A percentile compares a stretch with the other conserved stretches of the same genome.
These are phyloP conservation scores for Murraya koenigii DNA, from an alignment of 345 rosid species.

Conservation along the genomic window DNA sequence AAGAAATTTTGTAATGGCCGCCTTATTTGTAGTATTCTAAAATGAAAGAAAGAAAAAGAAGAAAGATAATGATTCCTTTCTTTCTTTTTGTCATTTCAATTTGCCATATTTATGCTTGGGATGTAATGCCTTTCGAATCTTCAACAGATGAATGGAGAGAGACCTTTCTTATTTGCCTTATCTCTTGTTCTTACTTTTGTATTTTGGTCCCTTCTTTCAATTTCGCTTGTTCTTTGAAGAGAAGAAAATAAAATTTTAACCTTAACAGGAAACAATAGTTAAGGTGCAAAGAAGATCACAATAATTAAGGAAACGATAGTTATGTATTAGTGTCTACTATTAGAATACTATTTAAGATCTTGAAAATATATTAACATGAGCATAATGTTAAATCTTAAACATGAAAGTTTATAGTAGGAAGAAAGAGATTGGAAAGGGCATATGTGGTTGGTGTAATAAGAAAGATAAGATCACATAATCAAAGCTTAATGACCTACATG, in stretches of 20 bases:
- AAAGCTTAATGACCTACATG: background rate
- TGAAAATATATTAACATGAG: no score
- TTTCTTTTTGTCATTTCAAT: background rate
- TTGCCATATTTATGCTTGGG: background rate
- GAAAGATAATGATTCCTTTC: background rate
- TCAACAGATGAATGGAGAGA: no score
- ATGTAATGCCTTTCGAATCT: background rate
- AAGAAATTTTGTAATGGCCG: no score
- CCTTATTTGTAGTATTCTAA: no score
- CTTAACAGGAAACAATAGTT: no score
- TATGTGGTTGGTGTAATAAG: background rate
- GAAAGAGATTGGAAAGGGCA: no score
- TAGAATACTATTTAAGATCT: no score
- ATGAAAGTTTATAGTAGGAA: no score
- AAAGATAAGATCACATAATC: background rate
- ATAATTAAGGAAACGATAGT: no score
- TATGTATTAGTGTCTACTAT: no score
- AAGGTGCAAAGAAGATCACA: no score
- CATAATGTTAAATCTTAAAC: no score
- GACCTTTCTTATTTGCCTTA: background rate
- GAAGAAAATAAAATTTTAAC: background rate
- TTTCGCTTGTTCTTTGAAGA: background rate
- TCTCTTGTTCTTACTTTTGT: background rate
- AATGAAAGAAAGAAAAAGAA: background rate
- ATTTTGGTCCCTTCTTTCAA: background rate